Percentiles rank a stretch among this genome's conserved stretches.
These are phyloP conservation scores for Talaromyces sp. DNA, from an alignment of 2,329 filamentous ascomycete species.

Conservation along the genomic window DNA sequence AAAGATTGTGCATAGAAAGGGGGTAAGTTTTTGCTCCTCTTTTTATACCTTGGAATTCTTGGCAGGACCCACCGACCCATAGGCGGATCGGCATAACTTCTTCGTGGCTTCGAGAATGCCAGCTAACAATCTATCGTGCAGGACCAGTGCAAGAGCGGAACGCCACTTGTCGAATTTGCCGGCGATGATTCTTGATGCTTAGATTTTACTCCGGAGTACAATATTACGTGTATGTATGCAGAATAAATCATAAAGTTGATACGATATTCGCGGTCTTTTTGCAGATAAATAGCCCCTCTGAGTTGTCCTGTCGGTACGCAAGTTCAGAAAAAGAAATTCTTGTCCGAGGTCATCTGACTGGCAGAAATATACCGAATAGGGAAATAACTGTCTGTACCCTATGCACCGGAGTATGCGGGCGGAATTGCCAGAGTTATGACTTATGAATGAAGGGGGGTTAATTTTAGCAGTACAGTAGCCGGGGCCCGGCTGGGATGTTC, in stretches of 20 bases:
- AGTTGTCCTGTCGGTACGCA: too few species aligned
- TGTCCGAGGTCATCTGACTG: neutral
- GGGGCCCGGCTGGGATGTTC: neutral
- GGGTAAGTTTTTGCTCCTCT: slow-evolving; percentile 49
- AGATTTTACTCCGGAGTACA: too few species aligned
- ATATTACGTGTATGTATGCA: neutral
- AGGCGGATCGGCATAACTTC: slow-evolving; percentile 10
- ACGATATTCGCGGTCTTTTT: too few species aligned
- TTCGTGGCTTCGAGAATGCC: slow-evolving; percentile 16
- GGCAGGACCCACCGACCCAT: neutral
- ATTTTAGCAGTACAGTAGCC: neutral
- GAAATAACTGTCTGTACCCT: neutral
- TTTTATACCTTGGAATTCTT: neutral
- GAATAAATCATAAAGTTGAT: neutral
- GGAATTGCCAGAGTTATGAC: neutral
- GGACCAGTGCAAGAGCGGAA: slow-evolving; percentile 75
- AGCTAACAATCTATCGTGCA: slow-evolving; percentile 27
- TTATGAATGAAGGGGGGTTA: neutral
- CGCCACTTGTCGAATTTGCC: slow-evolving; percentile 68
- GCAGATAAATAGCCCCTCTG: too few species aligned
- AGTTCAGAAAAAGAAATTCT: slow-evolving; percentile 2
- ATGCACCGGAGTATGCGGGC: neutral
- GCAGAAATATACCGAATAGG: neutral
- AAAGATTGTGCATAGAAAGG: slow-evolving; percentile 67
- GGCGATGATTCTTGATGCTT: slow-evolving; percentile 41